These are phyloP conservation scores for Mortierella hygrophila DNA, from an alignment of 192 early-diverging fungal species.

Conservation along the genomic window DNA sequence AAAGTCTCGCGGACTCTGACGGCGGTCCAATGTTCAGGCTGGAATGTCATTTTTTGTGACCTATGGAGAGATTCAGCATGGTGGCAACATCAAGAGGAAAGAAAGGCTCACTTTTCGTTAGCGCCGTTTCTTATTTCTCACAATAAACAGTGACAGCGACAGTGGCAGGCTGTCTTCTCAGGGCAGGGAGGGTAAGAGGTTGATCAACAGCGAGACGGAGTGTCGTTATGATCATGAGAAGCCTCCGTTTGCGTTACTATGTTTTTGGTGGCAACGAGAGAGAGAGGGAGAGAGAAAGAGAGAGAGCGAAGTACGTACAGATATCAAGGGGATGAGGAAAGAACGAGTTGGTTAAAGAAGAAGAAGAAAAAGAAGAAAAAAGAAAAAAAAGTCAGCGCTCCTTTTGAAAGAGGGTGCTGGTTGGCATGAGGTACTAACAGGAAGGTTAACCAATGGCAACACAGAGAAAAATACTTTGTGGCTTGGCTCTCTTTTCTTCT, in stretches of 20 bases:
- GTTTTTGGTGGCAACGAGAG: constrained; percentile 6
- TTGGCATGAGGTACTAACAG: neutral
- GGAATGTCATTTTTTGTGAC: constrained; percentile 39
- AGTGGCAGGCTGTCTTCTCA: neutral
- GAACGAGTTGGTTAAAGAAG: neutral
- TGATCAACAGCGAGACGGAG: neutral
- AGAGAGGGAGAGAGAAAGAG: neutral
- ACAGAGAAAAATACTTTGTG: neutral
- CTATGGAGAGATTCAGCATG: neutral
- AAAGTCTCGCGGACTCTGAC: constrained; percentile 88
- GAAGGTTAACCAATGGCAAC: neutral
- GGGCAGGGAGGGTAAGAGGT: neutral
- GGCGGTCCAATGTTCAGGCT: constrained; percentile 77
- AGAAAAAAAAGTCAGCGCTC: neutral
- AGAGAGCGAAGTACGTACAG: neutral
- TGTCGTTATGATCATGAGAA: neutral
- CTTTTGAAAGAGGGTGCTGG: neutral
- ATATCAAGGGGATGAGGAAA: neutral
- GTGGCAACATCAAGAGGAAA: neutral
- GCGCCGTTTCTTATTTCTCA: neutral
- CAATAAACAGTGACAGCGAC: too few relatives aligned
- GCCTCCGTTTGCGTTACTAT: neutral
- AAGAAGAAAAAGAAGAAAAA: neutral
- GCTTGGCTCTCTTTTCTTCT: neutral
- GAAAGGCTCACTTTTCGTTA: constrained; percentile 1